A percentile compares a stretch with the other conserved stretches of the same genome.
These are phyloP conservation scores for Venturia aucupariae DNA, from an alignment of 2,329 filamentous ascomycete genomes.

Conservation along the genomic window DNA sequence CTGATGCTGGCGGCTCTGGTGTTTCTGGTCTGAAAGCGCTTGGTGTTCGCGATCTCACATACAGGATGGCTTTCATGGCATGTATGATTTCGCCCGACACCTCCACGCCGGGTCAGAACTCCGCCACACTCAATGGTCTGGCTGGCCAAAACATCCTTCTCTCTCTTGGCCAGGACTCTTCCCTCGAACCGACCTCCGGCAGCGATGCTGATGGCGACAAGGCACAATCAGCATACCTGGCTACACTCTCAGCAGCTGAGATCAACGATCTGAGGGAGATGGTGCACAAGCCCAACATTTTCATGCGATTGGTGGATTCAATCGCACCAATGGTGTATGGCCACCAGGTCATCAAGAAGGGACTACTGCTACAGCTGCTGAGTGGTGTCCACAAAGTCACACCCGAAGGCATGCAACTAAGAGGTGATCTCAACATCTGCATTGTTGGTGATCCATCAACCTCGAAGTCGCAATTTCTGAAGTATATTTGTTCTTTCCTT, in stretches of 20 bases:
- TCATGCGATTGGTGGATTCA: constrained; percentile 82
- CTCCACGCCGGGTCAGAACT: constrained; percentile 65
- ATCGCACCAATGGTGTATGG: constrained; percentile 96
- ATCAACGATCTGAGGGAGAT: constrained; percentile 86
- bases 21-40: constrained; percentile 83
- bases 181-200: constrained; percentile 45
- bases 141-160: constrained; percentile 70
- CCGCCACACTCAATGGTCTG: constrained; percentile 59
- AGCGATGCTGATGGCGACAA: constrained; percentile 62
- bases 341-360: constrained; percentile 96
- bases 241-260: constrained; percentile 75
- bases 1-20: constrained; percentile 74
- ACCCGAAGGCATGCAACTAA: constrained; percentile 85
- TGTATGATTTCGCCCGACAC: constrained; percentile 93
- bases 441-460: constrained; percentile 96
- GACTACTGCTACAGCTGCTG: constrained; percentile 85
- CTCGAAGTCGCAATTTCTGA: constrained; percentile 95
- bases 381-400: constrained; percentile 91
- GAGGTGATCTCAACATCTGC: constrained; percentile 98
- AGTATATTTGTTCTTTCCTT: constrained; percentile 85
- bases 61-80: constrained; percentile 89
- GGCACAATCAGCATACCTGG: constrained; percentile 77
- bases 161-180: constrained; percentile 65
- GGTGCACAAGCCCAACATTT: constrained; percentile 94
- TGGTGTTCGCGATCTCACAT: constrained; percentile 90